Evolutionary conservation across 805 yeast species (phyloP).

Genomic region (Nakazawaea holstii): DNA sequence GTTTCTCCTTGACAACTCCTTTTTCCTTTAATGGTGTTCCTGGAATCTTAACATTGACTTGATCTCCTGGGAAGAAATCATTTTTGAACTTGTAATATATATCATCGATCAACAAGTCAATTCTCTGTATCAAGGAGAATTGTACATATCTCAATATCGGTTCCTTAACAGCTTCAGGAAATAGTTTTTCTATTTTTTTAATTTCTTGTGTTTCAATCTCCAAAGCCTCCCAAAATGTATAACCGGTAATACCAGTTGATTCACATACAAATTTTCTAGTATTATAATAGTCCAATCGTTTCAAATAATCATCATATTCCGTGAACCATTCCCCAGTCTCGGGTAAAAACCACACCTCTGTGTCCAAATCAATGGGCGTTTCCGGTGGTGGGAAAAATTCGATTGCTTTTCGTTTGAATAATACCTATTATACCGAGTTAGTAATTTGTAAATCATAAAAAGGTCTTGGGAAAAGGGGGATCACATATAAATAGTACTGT

Average conservation of each 20-base stretch:
- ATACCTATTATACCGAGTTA: constrained; percentile 42
- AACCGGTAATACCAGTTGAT: constrained; percentile 87
- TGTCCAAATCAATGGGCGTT: constrained; percentile 47
- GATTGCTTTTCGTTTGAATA: constrained; percentile 71
- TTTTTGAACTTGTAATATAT: constrained; percentile 72
- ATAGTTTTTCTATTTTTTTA: constrained; percentile 64
- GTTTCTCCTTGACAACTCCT: constrained; percentile 80
- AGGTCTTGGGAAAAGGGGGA: not conserved
- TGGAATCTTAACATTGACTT: constrained; percentile 51
- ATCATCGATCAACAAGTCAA: constrained; percentile 84
- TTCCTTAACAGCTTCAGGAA: constrained; percentile 88
- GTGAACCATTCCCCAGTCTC: constrained; percentile 88
- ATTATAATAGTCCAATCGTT: constrained; percentile 65
- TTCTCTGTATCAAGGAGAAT: constrained; percentile 72
- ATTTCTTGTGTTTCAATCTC: constrained; percentile 65
- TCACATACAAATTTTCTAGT: constrained; percentile 88
- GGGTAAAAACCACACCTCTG: constrained; percentile 75
- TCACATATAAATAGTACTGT: not conserved
- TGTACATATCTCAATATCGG: constrained; percentile 86
- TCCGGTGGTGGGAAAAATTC: constrained; percentile 50
- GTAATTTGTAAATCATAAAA: not conserved
- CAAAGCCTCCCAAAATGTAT: constrained; percentile 86
- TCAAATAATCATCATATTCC: constrained; percentile 69
- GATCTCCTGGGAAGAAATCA: constrained; percentile 91
- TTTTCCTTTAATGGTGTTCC: constrained; percentile 36